A percentile compares a stretch with the other conserved stretches of the same genome.
Evolutionary conservation across 2,329 filamentous ascomycete species (phyloP).

Genomic region (Pleoardoris graminearum): DNA sequence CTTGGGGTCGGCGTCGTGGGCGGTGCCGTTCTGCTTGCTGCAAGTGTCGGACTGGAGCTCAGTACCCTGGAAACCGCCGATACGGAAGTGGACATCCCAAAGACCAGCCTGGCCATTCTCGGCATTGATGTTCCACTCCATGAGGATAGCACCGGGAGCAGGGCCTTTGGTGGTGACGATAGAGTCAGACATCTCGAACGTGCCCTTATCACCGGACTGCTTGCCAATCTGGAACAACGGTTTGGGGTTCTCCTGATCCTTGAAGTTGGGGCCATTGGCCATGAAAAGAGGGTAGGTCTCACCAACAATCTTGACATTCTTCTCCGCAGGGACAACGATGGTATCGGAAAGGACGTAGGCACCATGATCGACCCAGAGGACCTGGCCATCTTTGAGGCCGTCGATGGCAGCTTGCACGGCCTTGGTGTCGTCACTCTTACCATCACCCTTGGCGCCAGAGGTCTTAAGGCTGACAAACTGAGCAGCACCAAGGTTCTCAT

Average conservation of each 20-base stretch:
- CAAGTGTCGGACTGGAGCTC: slow-evolving; percentile 79
- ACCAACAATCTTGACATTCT: slow-evolving; percentile 83
- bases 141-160: slow-evolving; percentile 83
- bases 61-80: slow-evolving; percentile 85
- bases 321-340: slow-evolving; percentile 60
- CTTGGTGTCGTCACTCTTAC: slow-evolving; percentile 80
- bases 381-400: slow-evolving; percentile 62
- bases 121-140: slow-evolving; percentile 83
- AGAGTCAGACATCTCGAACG: slow-evolving; percentile 84
- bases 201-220: slow-evolving; percentile 69
- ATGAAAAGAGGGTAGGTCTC: slow-evolving; percentile 92
- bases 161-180: slow-evolving; percentile 83
- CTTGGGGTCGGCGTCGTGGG: slow-evolving; percentile 63
- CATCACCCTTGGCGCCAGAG: slow-evolving; percentile 84
- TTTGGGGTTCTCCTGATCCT: slow-evolving; percentile 73
- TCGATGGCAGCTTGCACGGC: slow-evolving; percentile 81
- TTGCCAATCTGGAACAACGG: slow-evolving; percentile 86
- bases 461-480: slow-evolving; percentile 83
- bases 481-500: slow-evolving; percentile 66
- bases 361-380: slow-evolving; percentile 68
- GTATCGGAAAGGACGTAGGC: slow-evolving; percentile 65
- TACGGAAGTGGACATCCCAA: slow-evolving; percentile 95
- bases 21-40: slow-evolving; percentile 70
- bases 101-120: slow-evolving; percentile 73
- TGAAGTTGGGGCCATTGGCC: slow-evolving; percentile 74